Evolutionary conservation across 345 rosid species (phyloP).

Genomic region (Citrus reticulata): DNA sequence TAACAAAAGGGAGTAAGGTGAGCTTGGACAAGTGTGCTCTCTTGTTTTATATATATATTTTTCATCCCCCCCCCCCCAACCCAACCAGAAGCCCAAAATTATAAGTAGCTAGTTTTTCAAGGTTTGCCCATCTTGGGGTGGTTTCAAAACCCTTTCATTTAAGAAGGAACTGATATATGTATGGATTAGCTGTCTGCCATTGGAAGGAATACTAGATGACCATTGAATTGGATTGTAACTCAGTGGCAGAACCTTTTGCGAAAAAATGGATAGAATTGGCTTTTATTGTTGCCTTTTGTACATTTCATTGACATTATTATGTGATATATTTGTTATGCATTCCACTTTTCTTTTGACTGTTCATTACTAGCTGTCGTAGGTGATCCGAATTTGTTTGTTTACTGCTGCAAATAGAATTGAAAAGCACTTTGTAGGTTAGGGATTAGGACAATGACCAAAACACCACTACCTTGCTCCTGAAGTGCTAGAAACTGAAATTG

Average conservation of each 20-base stretch:
- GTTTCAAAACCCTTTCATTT: background rate
- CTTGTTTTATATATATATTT: background rate
- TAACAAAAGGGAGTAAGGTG: constrained; percentile 11
- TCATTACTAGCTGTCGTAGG: background rate
- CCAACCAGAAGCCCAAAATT: background rate
- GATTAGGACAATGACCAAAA: constrained; percentile 8
- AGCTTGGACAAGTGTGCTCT: constrained; percentile 9
- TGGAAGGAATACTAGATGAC: constrained; percentile 6
- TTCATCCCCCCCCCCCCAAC: background rate
- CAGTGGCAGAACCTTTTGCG: constrained; percentile 7
- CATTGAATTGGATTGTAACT: background rate
- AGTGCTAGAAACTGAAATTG: background rate
- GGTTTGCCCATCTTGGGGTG: constrained; percentile 1
- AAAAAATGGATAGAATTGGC: constrained; percentile 13
- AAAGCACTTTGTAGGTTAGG: constrained; percentile 5
- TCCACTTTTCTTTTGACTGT: constrained; percentile 4
- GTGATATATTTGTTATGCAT: background rate
- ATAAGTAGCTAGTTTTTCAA: constrained; percentile 13
- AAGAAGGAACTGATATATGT: background rate
- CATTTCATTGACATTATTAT: constrained; percentile 8
- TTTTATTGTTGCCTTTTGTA: background rate
- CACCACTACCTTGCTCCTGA: background rate
- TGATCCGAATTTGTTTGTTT: background rate
- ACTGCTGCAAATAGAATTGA: background rate
- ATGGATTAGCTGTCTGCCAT: constrained; percentile 10